phyloP scores from a whole-genome alignment of 2,329 filamentous ascomycete species.

The Epichloe hybrida region DNA sequence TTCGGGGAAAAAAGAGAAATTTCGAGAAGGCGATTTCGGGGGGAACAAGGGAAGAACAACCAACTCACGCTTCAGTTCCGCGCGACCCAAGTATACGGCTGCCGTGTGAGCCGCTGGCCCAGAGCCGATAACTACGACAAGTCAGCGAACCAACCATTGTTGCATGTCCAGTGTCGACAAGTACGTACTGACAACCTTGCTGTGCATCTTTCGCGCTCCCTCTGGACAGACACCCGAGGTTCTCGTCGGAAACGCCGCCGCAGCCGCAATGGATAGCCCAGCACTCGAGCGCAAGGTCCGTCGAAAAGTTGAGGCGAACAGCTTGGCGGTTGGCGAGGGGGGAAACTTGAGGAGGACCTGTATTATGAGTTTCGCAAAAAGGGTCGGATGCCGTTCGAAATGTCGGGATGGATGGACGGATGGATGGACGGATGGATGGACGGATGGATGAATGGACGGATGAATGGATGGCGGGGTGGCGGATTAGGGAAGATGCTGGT shows the following conservation, averaged over 20 bases:
- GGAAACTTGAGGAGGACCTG: too few species aligned
- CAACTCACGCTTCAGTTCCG: slow-evolving; percentile 68
- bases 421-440: background rate
- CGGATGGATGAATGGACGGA: background rate
- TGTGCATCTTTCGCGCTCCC: slow-evolving; percentile 62
- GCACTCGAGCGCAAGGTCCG: slow-evolving; percentile 64
- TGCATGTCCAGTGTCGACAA: slow-evolving; percentile 2
- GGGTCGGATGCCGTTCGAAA: background rate
- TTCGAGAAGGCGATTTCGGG: background rate
- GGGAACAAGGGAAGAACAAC: background rate
- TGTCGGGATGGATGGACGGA: background rate
- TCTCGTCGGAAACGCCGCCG: slow-evolving; percentile 44
- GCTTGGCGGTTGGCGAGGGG: slow-evolving; percentile 45
- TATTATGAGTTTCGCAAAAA: background rate
- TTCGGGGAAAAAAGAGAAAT: background rate
- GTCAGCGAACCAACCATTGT: background rate
- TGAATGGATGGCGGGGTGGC: too few species aligned
- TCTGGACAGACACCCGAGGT: background rate
- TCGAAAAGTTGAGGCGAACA: slow-evolving; percentile 79
- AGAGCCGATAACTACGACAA: slow-evolving; percentile 60
- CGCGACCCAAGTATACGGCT: slow-evolving; percentile 88
- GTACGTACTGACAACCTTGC: slow-evolving; percentile 73
- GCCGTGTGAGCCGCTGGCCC: slow-evolving; percentile 96
- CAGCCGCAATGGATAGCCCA: slow-evolving; percentile 59
- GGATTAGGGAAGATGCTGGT: too few species aligned